phyloP scores from a whole-genome alignment of 345 rosid species.

The Psidium friedrichsthalianum region DNA sequence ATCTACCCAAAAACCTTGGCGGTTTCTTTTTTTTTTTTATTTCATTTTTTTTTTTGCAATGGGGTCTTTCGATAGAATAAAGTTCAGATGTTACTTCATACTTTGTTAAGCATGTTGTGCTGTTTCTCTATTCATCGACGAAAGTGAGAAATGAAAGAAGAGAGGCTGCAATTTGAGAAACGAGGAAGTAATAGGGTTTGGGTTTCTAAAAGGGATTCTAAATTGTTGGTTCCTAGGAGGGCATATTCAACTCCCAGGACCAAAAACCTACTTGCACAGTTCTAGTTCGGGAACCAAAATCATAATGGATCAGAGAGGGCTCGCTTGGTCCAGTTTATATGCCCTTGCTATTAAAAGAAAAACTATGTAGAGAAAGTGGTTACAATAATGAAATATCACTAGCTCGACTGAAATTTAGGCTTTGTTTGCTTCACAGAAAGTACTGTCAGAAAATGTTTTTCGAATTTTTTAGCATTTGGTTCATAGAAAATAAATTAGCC shows the following conservation, averaged over 20 bases:
- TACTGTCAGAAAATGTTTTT: too few relatives aligned
- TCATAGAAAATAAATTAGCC: too few relatives aligned
- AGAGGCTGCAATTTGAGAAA: neutral
- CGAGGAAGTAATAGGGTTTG: neutral
- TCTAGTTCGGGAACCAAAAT: neutral
- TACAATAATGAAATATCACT: neutral
- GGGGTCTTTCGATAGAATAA: neutral
- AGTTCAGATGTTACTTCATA: neutral
- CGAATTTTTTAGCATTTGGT: too few relatives aligned
- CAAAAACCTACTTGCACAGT: neutral
- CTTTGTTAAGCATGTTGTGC: neutral
- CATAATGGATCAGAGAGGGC: neutral
- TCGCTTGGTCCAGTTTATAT: accelerated
- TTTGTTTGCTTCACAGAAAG: too few relatives aligned
- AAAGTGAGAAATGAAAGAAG: neutral
- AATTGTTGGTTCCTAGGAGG: accelerated
- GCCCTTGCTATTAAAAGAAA: neutral
- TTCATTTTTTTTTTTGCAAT: neutral
- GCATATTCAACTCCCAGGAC: neutral
- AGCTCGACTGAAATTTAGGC: neutral
- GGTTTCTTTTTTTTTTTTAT: neutral
- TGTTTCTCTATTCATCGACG: neutral
- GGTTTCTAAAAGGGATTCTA: neutral
- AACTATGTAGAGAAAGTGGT: neutral
- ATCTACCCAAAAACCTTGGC: neutral